Percentiles rank a stretch among this genome's conserved stretches.
Conservation (phyloP, 148 eudicot genomes). For the Talinum fruticosum region DNA sequence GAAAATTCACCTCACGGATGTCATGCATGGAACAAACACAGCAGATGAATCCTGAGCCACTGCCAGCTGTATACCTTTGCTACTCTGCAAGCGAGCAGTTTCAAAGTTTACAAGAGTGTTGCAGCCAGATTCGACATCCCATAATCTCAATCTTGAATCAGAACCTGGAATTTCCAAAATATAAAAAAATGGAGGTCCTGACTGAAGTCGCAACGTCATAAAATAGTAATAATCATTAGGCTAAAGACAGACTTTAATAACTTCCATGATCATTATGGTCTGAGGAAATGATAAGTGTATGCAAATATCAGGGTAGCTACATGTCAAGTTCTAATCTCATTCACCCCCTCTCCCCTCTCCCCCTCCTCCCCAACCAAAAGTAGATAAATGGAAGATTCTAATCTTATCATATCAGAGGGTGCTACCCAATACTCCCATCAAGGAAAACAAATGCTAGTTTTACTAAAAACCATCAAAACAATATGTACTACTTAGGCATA, state of each 20-base stretch:
- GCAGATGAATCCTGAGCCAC: conserved; percentile 67
- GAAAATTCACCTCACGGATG: conserved; percentile 58
- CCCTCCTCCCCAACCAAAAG: too few species aligned
- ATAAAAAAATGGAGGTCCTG: neutral
- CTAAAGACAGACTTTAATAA: neutral
- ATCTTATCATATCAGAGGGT: neutral
- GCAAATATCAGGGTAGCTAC: neutral
- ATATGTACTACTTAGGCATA: neutral
- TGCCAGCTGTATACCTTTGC: conserved; percentile 76
- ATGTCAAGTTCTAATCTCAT: neutral
- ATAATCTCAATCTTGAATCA: conserved; percentile 90
- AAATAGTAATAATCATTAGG: neutral
- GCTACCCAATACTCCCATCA: neutral
- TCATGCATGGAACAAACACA: conserved; percentile 93
- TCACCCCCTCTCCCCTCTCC: too few species aligned
- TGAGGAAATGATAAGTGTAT: neutral
- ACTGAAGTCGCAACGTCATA: neutral
- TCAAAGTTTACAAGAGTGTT: conserved; percentile 91
- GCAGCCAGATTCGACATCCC: conserved; percentile 93
- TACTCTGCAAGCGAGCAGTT: conserved; percentile 71
- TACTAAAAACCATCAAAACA: neutral
- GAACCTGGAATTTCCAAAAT: conserved; percentile 58
- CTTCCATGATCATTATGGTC: neutral
- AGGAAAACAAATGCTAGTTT: neutral
- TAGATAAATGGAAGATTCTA: too few species aligned